Evolutionary conservation across 768 basidiomycete genomes (phyloP).

Genomic region (Lepiota brunneoincarnata): DNA sequence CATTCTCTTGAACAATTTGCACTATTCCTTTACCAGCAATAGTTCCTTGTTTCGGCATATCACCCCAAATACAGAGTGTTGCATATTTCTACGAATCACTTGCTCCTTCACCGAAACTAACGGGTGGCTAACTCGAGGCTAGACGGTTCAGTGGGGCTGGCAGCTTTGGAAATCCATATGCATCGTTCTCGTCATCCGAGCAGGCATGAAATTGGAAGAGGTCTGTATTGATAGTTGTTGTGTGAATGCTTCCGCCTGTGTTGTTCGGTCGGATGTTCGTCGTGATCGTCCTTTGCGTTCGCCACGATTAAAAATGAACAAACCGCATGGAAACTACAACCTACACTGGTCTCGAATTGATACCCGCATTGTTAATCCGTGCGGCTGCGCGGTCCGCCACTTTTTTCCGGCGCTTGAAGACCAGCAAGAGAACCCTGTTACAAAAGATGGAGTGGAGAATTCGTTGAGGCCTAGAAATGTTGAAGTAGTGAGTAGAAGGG

Average conservation of each 20-base stretch:
- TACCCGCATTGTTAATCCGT: background rate
- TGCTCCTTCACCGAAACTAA: no score
- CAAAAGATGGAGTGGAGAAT: slow-evolving; percentile 8
- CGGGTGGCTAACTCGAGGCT: no score
- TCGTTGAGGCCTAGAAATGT: background rate
- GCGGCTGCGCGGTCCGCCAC: background rate
- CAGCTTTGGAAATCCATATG: background rate
- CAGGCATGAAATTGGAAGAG: background rate
- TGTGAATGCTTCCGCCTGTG: background rate
- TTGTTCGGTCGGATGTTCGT: no score
- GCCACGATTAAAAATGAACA: background rate
- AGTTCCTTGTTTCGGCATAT: no score
- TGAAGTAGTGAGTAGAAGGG: background rate
- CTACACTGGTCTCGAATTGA: background rate
- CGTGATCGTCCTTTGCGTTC: background rate
- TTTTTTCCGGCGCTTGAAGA: background rate
- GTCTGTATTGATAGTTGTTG: background rate
- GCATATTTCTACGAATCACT: no score
- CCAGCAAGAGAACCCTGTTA: background rate
- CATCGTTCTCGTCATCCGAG: background rate
- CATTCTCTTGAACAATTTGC: no score
- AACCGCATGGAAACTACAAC: no score
- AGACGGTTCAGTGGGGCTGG: background rate
- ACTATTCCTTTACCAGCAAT: no score
- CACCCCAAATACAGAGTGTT: no score